Percentiles rank a stretch among this genome's conserved stretches.
These are phyloP conservation scores for Mycena galopus DNA, from an alignment of 768 basidiomycete genomes.

Conservation along the genomic window DNA sequence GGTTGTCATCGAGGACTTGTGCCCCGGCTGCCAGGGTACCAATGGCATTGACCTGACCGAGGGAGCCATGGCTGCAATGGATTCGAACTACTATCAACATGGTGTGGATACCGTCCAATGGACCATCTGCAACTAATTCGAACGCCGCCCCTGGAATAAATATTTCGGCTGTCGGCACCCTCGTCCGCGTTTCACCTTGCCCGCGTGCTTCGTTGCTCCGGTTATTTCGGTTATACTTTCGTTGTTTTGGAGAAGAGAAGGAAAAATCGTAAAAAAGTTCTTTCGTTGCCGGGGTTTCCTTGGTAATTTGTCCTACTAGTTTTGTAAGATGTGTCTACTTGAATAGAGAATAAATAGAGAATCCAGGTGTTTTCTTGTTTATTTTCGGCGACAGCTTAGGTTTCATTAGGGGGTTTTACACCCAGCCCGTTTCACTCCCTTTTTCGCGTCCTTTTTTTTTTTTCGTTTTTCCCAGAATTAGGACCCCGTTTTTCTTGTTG, in stretches of 20 bases:
- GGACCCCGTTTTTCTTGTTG: too few relatives aligned
- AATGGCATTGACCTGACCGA: constrained; percentile 28
- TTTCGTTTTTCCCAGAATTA: too few relatives aligned
- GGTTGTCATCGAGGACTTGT: constrained; percentile 13
- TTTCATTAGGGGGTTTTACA: background rate
- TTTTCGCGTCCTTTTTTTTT: too few relatives aligned
- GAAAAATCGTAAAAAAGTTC: background rate
- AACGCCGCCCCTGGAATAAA: background rate
- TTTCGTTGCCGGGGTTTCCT: background rate
- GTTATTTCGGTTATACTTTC: background rate
- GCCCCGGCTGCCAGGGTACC: constrained; percentile 27
- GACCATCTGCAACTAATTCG: constrained; percentile 2
- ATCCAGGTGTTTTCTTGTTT: background rate
- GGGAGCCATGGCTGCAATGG: constrained; percentile 24
- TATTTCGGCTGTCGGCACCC: background rate
- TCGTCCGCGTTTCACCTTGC: background rate
- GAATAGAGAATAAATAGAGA: background rate
- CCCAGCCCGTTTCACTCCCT: too few relatives aligned
- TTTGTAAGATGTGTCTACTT: background rate
- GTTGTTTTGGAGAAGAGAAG: background rate
- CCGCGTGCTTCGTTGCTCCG: background rate
- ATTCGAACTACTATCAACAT: constrained; percentile 19
- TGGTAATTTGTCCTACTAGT: background rate
- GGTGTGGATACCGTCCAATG: constrained; percentile 17
- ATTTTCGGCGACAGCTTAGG: background rate